phyloP scores from a whole-genome alignment of 768 basidiomycete genomes.

The Neoboletus brunneissimus region DNA sequence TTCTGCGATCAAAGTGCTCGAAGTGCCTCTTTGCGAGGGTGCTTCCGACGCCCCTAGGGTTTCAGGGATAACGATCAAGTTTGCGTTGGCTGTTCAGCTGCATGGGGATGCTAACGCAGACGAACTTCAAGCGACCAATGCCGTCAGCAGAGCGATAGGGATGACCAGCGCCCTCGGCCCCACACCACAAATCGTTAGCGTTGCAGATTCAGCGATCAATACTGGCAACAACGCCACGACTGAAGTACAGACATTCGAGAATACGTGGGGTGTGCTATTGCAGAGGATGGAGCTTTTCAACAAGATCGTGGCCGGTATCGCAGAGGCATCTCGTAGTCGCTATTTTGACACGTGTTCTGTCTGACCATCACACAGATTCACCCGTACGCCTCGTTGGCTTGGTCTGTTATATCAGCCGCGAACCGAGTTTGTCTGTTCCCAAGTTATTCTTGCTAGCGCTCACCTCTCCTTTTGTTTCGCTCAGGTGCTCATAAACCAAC shows the following conservation, averaged over 20 bases:
- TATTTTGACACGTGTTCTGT: neutral
- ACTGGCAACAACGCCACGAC: neutral
- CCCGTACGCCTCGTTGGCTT: no score
- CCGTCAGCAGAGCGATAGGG: neutral
- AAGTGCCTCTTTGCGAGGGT: neutral
- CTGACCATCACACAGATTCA: neutral
- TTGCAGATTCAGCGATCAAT: neutral
- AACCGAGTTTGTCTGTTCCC: neutral
- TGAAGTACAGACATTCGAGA: neutral
- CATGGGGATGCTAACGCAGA: neutral
- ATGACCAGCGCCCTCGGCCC: neutral
- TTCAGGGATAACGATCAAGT: neutral
- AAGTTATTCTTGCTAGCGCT: neutral
- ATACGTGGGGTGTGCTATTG: neutral
- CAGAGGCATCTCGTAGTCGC: neutral
- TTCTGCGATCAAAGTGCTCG: neutral
- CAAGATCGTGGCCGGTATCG: neutral
- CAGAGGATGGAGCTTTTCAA: neutral
- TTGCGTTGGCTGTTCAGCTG: neutral
- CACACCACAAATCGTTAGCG: neutral
- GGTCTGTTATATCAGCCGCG: no score
- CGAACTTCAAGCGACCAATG: neutral
- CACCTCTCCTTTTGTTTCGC: neutral
- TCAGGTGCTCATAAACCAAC: neutral
- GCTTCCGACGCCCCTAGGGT: neutral